Evolutionary conservation across 2,329 filamentous ascomycete genomes (phyloP), one percentile per base, ranked within the genome.

Genomic region (Trichoderma brevicompactum): DNA sequence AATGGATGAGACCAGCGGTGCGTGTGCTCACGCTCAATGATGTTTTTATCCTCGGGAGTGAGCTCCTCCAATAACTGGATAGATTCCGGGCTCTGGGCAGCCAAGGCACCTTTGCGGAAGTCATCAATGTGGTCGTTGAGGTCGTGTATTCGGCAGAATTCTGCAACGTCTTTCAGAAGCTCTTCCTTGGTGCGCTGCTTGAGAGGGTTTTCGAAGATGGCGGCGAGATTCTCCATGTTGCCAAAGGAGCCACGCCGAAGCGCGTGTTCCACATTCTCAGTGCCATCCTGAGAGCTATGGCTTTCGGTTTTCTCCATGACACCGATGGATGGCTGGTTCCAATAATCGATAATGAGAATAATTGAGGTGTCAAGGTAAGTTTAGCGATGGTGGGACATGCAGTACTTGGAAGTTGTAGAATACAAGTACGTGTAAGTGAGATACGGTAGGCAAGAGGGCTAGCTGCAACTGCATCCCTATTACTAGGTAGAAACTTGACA

Each of bases 1-100:
- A 71, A 77, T 0, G 85, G 81, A 2, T 83, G 82, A 67, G 80
- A 79, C 81, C 85, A 88, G 65, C 85, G 86, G 74, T 88, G 84
- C 80, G 87, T 67, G 79, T 85, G 69, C 80, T 87, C 70, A 74
- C 79, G 73, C 8, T 68, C 63, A 1, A 75, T 71, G 1, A 74
- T 71, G 0, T 48, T 36, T 50, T 85, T 79, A 44, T 79, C 78
- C 1, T 72, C 69, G 0, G 74, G 73, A 1, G 68, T 60, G 1
- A 80, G 70, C 13, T 74, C 71, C 0, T 73, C 50, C 10, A 77
- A 58, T 2, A 61, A 65, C 43, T 72, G 68, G 50, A 78, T 76
- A 0, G 59, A 54, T 0, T 69, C 65, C 1, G 66, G 68, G 46
- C 76, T 72, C 6, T 76, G 75, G 0, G 78, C 77, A 2, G 79